Evolutionary conservation across 805 yeast species (phyloP).

Genomic region (Metschnikowia rubicola): DNA sequence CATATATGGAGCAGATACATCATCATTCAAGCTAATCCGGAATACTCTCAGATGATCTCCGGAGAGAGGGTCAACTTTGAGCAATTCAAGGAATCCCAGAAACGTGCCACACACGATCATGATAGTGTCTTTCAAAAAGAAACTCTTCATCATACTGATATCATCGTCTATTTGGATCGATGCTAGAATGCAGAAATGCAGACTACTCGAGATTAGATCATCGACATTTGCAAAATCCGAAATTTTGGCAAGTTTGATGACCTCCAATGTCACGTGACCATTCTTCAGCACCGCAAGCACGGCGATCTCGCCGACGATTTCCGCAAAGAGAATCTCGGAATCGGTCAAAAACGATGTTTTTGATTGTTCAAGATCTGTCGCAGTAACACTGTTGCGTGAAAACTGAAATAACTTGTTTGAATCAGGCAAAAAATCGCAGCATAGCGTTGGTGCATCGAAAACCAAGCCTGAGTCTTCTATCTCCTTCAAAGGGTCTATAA

Average conservation of each 20-base stretch:
- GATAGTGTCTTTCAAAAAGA: neutral
- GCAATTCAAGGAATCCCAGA: neutral
- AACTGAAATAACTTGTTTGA: slow-evolving; percentile 25
- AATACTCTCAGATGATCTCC: neutral
- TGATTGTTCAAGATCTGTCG: slow-evolving; percentile 20
- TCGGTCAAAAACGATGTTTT: neutral
- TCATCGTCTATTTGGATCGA: neutral
- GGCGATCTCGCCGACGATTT: slow-evolving; percentile 2
- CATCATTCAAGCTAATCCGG: no score
- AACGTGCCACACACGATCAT: slow-evolving; percentile 5
- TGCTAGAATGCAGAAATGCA: neutral
- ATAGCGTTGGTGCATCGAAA: slow-evolving; percentile 21
- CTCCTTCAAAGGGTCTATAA: slow-evolving; percentile 1
- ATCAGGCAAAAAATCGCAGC: slow-evolving; percentile 11
- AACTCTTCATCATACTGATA: slow-evolving; percentile 5
- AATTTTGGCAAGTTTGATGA: neutral
- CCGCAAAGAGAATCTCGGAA: slow-evolving; percentile 6
- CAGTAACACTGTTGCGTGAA: slow-evolving; percentile 18
- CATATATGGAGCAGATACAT: no score
- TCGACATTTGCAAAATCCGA: neutral
- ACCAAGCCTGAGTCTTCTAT: slow-evolving; percentile 19
- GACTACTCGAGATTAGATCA: neutral
- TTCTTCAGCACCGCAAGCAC: neutral
- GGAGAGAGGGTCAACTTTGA: neutral
- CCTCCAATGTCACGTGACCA: slow-evolving; percentile 1